These are phyloP conservation scores for Chaetomium strumarium DNA, from an alignment of 2,329 filamentous ascomycete genomes.

Conservation along the genomic window DNA sequence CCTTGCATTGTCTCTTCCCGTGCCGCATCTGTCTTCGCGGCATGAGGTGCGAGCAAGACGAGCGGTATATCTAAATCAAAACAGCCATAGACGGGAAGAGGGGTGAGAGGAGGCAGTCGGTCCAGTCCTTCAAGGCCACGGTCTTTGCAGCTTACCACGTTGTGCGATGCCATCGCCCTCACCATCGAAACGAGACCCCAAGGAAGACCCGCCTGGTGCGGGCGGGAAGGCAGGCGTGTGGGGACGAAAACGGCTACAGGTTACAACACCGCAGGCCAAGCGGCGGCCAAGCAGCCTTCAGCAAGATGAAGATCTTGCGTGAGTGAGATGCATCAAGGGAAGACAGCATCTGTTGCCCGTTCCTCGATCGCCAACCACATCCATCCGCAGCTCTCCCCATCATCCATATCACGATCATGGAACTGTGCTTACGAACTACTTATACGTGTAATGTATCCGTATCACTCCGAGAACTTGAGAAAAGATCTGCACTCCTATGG, in stretches of 20 bases:
- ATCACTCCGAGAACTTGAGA: not conserved
- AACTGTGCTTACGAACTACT: not conserved
- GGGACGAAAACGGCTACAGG: conserved; percentile 10
- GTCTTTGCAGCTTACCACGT: not conserved
- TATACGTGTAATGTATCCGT: not conserved
- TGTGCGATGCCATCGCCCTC: not conserved
- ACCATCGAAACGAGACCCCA: not conserved
- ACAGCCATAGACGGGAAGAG: too few species aligned
- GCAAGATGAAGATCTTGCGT: not conserved
- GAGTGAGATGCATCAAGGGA: not conserved
- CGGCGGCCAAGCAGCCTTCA: not conserved
- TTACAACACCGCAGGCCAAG: conserved; percentile 8
- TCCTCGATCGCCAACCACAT: not conserved
- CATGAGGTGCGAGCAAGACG: not conserved
- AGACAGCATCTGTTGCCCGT: too few species aligned
- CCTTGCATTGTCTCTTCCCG: conserved; percentile 1
- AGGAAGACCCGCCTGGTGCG: not conserved
- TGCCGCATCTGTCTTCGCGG: not conserved
- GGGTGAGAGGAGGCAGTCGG: too few species aligned
- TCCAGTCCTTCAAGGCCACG: not conserved
- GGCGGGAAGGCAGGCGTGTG: conserved; percentile 7
- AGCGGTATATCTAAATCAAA: too few species aligned
- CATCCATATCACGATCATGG: too few species aligned
- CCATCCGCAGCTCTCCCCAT: not conserved
- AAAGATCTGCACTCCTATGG: conserved; percentile 4